Base-by-base conservation (phyloP, 768 basidiomycete species). In the Auriscalpium orientale region DNA sequence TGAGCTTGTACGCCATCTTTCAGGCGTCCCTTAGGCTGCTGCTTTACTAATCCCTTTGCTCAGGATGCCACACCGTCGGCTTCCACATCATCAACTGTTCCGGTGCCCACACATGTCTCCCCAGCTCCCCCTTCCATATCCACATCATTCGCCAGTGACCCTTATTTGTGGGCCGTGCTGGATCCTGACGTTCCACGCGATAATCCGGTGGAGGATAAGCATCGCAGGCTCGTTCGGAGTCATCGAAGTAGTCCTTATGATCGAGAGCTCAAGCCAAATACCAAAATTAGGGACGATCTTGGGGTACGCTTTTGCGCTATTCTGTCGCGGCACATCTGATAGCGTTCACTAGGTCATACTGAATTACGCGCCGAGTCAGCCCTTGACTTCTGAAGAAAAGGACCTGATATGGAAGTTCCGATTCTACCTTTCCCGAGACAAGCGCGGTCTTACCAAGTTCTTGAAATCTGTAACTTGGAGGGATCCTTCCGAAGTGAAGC, bases 321-420 rank as follows among this genome's bases (percentile, higher is more conserved):
- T 28, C 28, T 28, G 28, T 28, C 28, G 28, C 28, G 4, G 28
- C 28, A 28, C 28, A 28, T 12, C 36, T 59, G 45, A 46, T 22
- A 55, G 10, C 49, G 10, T 34, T 13, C 21, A 12, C 8, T 60
- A 98, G 94, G 83, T 85, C 58, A 92, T 99, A 49, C 81, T 99
- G 51, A 84, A 84, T 51, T 93, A 98, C 61, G 86, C 95, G 0
- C 97, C 97, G 0, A 95, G 89, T 56, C 90, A 87, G 57, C 78
- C 80, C 10, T 76, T 99, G 8, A 89, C 83, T 4, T 85, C 92
- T 0, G 90, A 94, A 65, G 95, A 98, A 72, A 97, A 95, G 66
- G 95, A 98, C 62, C 75, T 95, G 44, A 85, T 98, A 40, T 99
- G 97, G 97, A 95, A 95, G 69, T 99, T 95, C 78, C 83, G 97